phyloP scores from a whole-genome alignment of 2,329 filamentous ascomycete species.

The Aspergillus texensis region DNA sequence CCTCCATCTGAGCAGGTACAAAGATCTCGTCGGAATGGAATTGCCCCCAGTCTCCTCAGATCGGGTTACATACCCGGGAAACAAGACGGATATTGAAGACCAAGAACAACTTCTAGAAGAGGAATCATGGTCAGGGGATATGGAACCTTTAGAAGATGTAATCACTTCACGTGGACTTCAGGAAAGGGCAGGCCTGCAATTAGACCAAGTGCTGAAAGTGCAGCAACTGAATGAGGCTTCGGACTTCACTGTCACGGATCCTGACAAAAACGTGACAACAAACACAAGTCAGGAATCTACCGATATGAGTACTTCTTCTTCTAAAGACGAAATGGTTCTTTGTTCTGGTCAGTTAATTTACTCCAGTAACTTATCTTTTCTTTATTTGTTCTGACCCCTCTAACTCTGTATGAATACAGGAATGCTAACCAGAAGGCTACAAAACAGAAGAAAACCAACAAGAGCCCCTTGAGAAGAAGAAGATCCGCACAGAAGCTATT shows the following conservation, averaged over 20 bases:
- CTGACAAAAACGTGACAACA: neutral
- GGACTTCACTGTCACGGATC: neutral
- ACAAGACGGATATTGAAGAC: neutral
- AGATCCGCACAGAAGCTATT: conserved; percentile 18
- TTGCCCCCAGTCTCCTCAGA: too few relatives aligned
- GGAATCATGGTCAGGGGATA: neutral
- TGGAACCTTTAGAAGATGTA: neutral
- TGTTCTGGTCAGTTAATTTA: neutral
- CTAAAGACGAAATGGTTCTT: neutral
- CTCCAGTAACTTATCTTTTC: neutral
- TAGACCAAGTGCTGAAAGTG: neutral
- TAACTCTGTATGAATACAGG: neutral
- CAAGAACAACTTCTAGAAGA: neutral
- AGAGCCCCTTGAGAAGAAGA: conserved; percentile 2
- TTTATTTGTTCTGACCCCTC: neutral
- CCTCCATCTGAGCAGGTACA: too few relatives aligned
- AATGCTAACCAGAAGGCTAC: neutral
- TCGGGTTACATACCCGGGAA: neutral
- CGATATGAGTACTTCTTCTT: neutral
- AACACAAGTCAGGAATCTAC: neutral
- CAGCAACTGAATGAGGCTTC: neutral
- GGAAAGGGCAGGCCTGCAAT: neutral
- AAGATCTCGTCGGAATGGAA: neutral
- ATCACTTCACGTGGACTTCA: neutral
- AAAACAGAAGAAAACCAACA: neutral